Evolutionary conservation across 2,329 filamentous ascomycete genomes (phyloP).

Genomic region (Setomelanomma holmii): DNA sequence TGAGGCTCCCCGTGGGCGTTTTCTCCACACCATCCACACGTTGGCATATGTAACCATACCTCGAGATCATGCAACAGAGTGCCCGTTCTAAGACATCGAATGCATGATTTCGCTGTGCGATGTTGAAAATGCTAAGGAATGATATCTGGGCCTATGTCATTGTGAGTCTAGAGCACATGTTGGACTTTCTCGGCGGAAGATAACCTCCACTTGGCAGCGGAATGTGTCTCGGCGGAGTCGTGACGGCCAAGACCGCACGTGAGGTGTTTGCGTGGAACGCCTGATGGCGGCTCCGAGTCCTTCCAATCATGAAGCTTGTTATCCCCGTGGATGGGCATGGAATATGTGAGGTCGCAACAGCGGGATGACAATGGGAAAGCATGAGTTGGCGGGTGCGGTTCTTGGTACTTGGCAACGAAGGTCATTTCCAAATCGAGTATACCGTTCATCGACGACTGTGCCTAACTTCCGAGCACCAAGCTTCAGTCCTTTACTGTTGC

Average conservation of each 20-base stretch:
- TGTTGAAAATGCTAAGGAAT: constrained; percentile 3
- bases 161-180: constrained; percentile 26
- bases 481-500: no score
- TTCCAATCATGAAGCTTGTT: constrained; percentile 8
- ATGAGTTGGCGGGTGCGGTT: constrained; percentile 17
- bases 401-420: constrained; percentile 15
- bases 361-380: constrained; percentile 8
- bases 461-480: constrained; percentile 5
- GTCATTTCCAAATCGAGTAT: constrained; percentile 13
- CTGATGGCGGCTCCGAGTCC: neutral
- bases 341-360: constrained; percentile 2
- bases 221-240: constrained; percentile 12
- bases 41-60: constrained; percentile 38
- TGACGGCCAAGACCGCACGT: constrained; percentile 18
- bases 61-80: constrained; percentile 14
- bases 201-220: constrained; percentile 25
- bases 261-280: constrained; percentile 1
- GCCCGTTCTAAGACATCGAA: constrained; percentile 18
- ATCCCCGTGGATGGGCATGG: neutral
- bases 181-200: constrained; percentile 27
- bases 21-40: constrained; percentile 17
- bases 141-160: constrained; percentile 36
- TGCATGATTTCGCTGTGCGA: constrained; percentile 1
- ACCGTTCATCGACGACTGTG: constrained; percentile 6
- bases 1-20: constrained; percentile 16